These are phyloP conservation scores for Kingdonia uniflora DNA, from an alignment of 164 flowering plant species.

Conservation along the genomic window DNA sequence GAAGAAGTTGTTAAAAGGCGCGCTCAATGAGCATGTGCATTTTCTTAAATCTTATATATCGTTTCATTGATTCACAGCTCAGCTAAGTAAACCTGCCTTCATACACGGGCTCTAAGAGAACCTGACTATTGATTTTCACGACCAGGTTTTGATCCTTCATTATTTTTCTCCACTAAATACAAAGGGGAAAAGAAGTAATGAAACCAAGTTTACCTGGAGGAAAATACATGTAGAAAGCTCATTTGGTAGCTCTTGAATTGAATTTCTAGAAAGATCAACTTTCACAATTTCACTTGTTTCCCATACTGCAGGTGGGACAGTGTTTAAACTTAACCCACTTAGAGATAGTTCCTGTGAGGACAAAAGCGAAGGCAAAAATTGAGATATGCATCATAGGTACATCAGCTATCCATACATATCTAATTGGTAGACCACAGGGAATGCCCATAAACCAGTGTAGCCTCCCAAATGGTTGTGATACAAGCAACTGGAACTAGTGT, in stretches of 20 bases:
- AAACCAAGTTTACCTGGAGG: constrained; percentile 47
- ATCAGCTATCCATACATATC: too few relatives aligned
- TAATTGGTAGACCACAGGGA: too few relatives aligned
- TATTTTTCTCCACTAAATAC: background rate
- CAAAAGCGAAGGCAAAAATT: constrained; percentile 4
- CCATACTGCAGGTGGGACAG: constrained; percentile 76
- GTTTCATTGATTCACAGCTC: background rate
- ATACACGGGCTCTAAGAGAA: too few relatives aligned
- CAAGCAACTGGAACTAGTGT: too few relatives aligned
- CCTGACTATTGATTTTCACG: too few relatives aligned
- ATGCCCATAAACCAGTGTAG: too few relatives aligned
- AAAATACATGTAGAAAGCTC: constrained; percentile 62
- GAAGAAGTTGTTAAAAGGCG: constrained; percentile 1
- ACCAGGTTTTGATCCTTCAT: background rate
- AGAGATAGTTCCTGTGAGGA: constrained; percentile 69
- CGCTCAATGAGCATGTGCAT: background rate
- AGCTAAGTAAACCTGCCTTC: background rate
- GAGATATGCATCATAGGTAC: background rate
- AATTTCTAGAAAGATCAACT: constrained; percentile 76
- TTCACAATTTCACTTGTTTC: constrained; percentile 60
- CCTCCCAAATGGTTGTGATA: too few relatives aligned
- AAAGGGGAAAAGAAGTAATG: background rate
- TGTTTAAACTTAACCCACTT: constrained; percentile 45
- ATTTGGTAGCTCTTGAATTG: constrained; percentile 57
- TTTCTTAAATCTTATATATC: background rate